Percentiles rank a stretch among this genome's conserved stretches.
These are phyloP conservation scores for Dentipellis fragilis DNA, from an alignment of 768 basidiomycete genomes.

Conservation along the genomic window DNA sequence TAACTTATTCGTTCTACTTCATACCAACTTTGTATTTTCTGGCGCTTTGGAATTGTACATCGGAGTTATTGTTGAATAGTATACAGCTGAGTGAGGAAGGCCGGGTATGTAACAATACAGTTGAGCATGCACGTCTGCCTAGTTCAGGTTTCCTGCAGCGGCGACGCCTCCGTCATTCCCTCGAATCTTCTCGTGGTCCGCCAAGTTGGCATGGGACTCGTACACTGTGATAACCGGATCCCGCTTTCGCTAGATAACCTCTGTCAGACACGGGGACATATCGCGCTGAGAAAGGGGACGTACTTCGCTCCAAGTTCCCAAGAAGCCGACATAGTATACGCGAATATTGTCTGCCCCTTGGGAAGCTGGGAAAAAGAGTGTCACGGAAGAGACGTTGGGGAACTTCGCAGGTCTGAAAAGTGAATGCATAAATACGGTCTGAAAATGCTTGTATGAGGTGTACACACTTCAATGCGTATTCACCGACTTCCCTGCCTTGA, in stretches of 20 bases:
- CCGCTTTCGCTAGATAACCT: conserved; percentile 49
- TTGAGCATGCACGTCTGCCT: conserved; percentile 10
- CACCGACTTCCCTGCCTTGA: conserved; percentile 66
- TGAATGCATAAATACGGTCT: neutral
- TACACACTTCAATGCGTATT: conserved; percentile 73
- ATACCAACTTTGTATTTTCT: neutral
- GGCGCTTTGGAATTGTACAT: neutral
- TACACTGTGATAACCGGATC: conserved; percentile 81
- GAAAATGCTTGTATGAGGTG: neutral
- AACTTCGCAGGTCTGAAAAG: conserved; percentile 71
- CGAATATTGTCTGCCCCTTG: conserved; percentile 71
- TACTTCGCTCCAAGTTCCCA: conserved; percentile 76
- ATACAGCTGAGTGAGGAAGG: neutral
- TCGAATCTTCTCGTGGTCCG: conserved; percentile 81
- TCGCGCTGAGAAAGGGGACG: conserved; percentile 3
- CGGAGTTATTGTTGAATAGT: no score
- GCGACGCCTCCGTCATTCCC: conserved; percentile 59
- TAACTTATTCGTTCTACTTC: neutral
- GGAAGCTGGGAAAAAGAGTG: conserved; percentile 70
- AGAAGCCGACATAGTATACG: conserved; percentile 79
- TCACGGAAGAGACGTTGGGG: conserved; percentile 69
- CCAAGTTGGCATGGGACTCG: conserved; percentile 77
- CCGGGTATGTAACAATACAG: neutral
- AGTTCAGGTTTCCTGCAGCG: conserved; percentile 24
- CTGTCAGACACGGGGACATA: neutral